Percentiles rank a stretch among this genome's conserved stretches.
Conservation (phyloP, 2,329 filamentous ascomycete genomes). For the Teratosphaeria epicoccoides region DNA sequence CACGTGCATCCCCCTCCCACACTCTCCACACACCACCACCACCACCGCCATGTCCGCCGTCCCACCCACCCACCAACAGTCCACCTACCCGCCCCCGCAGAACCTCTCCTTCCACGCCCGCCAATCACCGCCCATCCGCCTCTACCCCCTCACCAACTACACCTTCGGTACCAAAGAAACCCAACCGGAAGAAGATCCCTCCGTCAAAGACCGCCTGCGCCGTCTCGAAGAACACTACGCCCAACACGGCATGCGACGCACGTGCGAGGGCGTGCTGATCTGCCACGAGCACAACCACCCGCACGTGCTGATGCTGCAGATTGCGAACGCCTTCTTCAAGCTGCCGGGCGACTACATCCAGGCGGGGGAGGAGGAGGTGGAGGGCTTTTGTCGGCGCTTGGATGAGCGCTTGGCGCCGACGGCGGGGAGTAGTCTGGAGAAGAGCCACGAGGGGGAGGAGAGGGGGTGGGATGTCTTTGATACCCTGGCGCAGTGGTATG, state of each 20-base stretch:
- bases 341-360: constrained; percentile 89
- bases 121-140: constrained; percentile 68
- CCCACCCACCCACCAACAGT: constrained; percentile 17
- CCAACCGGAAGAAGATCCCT: constrained; percentile 94
- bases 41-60: constrained; percentile 19
- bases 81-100: constrained; percentile 13
- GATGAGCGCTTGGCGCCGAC: constrained; percentile 82
- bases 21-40: background rate
- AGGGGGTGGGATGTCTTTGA: constrained; percentile 74
- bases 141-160: constrained; percentile 79
- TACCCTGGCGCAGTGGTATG: constrained; percentile 78
- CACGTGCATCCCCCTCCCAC: background rate
- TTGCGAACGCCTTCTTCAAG: constrained; percentile 99
- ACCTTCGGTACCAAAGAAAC: constrained; percentile 98
- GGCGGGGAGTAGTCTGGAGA: constrained; percentile 69
- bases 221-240: constrained; percentile 92
- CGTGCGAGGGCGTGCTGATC: constrained; percentile 91
- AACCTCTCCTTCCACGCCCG: constrained; percentile 67
- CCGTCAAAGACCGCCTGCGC: constrained; percentile 82
- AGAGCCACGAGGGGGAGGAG: constrained; percentile 45
- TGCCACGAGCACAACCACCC: constrained; percentile 99
- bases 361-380: constrained; percentile 77
- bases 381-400: constrained; percentile 85
- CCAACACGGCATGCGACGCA: constrained; percentile 88
- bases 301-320: constrained; percentile 97